Base-by-base conservation (phyloP, 2,329 filamentous ascomycete genomes). In the Biscogniauxia mediterranea region DNA sequence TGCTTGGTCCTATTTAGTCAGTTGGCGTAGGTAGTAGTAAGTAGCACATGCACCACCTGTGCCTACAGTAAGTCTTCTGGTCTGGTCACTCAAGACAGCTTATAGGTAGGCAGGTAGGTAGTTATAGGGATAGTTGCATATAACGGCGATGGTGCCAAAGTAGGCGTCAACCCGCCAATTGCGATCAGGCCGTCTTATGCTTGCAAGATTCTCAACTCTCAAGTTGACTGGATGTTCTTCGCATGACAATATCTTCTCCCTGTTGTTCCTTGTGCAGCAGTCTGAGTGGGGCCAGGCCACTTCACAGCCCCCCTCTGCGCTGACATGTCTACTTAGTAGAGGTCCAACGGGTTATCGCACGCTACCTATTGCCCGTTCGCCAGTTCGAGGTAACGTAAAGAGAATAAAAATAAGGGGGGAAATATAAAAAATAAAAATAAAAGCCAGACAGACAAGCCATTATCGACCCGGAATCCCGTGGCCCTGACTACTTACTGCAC, bases 241-340 rank as follows among this genome's bases (percentile, higher is more conserved):
- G 66, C 66, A 66, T 66, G 57, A 66, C 54, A 60, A 63, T 64
- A 62, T 61, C 49, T 61, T 51, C n/a, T 59, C 57, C 55, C 49
- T 28, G 54, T 58, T 61, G 61, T 46, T n/a, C 52, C 42, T 58
- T 61, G 57, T 62, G 53, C 56, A 59, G 53, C 56, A 59, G 63
- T 57, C 55, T 60, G 49, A 58, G 66, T 66, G 66, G 66, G 61
- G 60, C 59, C 61, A 58, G 52, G 52, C 61, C 54, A 26, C 58
- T 64, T 61, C 58, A 66, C 62, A 65, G 32, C 46, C 64, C 66
- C 66, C 64, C 66, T 62, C 64, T 58, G 60, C 61, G 66, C 66
- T 68, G 66, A 68, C 66, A 68, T 66, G 64, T 65, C 59, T 58
- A 46, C 38, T 46, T n/a, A 46, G 38, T 46, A 46, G 38, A 46